These are phyloP conservation scores for Fusarium nelsonii DNA, from an alignment of 2,329 filamentous ascomycete species.

Conservation along the genomic window DNA sequence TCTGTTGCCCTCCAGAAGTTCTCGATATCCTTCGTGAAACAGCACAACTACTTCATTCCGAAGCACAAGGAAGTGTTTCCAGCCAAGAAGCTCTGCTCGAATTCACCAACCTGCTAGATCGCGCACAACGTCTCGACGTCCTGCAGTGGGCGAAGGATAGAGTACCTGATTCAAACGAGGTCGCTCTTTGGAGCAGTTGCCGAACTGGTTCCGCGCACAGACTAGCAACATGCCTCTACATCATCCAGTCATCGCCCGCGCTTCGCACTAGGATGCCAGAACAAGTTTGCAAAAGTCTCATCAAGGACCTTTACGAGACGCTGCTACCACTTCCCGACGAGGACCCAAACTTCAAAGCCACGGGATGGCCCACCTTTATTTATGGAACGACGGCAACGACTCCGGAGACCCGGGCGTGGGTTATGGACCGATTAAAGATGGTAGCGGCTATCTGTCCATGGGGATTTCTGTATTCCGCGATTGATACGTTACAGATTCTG, in stretches of 20 bases:
- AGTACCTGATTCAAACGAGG: constrained; percentile 51
- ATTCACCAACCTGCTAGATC: constrained; percentile 52
- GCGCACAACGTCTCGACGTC: constrained; percentile 56
- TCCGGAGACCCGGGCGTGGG: constrained; percentile 59
- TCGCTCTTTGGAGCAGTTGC: constrained; percentile 52
- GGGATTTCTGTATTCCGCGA: constrained; percentile 62
- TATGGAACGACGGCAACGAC: constrained; percentile 64
- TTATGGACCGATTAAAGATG: constrained; percentile 58
- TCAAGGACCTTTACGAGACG: constrained; percentile 60
- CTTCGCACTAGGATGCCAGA: constrained; percentile 40
- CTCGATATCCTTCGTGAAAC: constrained; percentile 58
- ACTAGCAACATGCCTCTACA: constrained; percentile 59
- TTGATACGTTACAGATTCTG: constrained; percentile 58
- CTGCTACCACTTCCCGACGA: constrained; percentile 61
- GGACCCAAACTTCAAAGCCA: constrained; percentile 67
- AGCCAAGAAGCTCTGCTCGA: constrained; percentile 43
- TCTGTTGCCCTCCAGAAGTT: constrained; percentile 60
- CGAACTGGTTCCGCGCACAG: constrained; percentile 58
- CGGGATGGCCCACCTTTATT: constrained; percentile 68
- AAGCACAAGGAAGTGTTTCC: constrained; percentile 40
- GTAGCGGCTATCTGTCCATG: constrained; percentile 58
- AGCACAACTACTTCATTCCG: constrained; percentile 54
- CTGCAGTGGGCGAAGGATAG: constrained; percentile 55
- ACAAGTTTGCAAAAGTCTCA: constrained; percentile 51
- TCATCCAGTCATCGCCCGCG: constrained; percentile 56